Evolutionary conservation across 2,329 filamentous ascomycete genomes (phyloP).

Genomic region (Fusarium sp.): DNA sequence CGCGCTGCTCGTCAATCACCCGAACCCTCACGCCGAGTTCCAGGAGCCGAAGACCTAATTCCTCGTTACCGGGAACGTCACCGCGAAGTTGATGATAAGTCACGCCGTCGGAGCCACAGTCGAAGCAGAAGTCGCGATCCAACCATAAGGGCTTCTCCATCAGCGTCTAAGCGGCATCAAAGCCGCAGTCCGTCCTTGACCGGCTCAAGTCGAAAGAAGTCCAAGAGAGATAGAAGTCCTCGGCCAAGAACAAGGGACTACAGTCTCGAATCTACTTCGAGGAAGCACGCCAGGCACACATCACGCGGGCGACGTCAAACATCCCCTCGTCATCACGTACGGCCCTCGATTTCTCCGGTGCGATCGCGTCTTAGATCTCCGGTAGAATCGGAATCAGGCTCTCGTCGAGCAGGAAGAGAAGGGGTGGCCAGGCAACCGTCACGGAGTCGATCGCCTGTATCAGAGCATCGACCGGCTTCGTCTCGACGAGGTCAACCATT

Average conservation of each 20-base stretch:
- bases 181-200: constrained; percentile 57
- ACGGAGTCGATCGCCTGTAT: constrained; percentile 42
- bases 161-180: constrained; percentile 57
- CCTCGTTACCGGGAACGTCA: constrained; percentile 53
- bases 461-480: constrained; percentile 36
- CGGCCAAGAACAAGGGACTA: constrained; percentile 56
- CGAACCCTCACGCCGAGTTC: constrained; percentile 45
- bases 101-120: constrained; percentile 51
- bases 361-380: constrained; percentile 47
- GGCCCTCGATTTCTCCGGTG: constrained; percentile 48
- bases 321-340: constrained; percentile 49
- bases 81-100: constrained; percentile 48
- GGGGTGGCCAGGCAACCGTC: constrained; percentile 41
- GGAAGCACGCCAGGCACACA: constrained; percentile 50
- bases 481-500: constrained; percentile 38
- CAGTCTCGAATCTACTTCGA: constrained; percentile 52
- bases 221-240: constrained; percentile 51
- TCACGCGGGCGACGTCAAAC: constrained; percentile 50
- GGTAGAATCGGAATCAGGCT: constrained; percentile 41
- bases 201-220: constrained; percentile 56
- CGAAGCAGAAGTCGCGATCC: constrained; percentile 49
- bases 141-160: constrained; percentile 51
- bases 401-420: constrained; percentile 45
- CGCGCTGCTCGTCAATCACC: constrained; percentile 44
- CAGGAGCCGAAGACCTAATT: constrained; percentile 54